phyloP scores from a whole-genome alignment of 2,329 filamentous ascomycete species.

The Trichophyton mentagrophytes region DNA sequence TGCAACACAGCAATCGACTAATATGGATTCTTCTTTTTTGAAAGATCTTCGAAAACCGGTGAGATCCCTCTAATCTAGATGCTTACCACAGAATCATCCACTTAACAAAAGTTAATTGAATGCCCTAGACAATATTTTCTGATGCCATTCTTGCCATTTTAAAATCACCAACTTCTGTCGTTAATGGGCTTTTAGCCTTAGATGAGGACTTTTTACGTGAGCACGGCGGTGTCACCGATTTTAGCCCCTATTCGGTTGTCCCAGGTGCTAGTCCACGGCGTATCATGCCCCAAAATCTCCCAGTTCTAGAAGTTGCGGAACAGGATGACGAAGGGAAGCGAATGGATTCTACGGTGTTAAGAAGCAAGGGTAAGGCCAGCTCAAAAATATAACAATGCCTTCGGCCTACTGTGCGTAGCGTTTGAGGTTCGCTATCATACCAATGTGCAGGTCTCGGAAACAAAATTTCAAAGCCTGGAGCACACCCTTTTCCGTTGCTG shows the following conservation, averaged over 20 bases:
- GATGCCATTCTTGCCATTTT: conserved; percentile 67
- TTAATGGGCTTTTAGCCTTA: conserved; percentile 60
- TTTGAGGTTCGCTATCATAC: neutral
- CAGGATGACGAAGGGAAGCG: conserved; percentile 67
- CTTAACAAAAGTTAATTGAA: neutral
- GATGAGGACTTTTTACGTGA: conserved; percentile 70
- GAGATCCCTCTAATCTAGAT: conserved; percentile 11
- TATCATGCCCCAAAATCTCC: conserved; percentile 64
- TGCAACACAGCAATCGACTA: conserved; percentile 4
- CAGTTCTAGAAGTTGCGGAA: conserved; percentile 58
- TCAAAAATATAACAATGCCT: neutral
- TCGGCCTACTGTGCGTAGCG: neutral
- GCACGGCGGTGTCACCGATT: conserved; percentile 53
- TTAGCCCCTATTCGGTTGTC: conserved; percentile 59
- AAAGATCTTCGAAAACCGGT: conserved; percentile 52
- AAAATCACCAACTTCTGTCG: conserved; percentile 41
- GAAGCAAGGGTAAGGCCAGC: neutral
- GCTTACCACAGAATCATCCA: neutral
- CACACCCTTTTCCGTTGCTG: neutral
- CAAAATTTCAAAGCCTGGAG: neutral
- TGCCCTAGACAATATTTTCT: conserved; percentile 53
- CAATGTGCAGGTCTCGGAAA: neutral
- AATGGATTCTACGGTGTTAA: conserved; percentile 36
- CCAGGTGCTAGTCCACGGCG: conserved; percentile 51
- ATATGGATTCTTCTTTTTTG: conserved; percentile 18